phyloP scores from a whole-genome alignment of 2,329 filamentous ascomycete species.

The Cordyceps fumosorosea region DNA sequence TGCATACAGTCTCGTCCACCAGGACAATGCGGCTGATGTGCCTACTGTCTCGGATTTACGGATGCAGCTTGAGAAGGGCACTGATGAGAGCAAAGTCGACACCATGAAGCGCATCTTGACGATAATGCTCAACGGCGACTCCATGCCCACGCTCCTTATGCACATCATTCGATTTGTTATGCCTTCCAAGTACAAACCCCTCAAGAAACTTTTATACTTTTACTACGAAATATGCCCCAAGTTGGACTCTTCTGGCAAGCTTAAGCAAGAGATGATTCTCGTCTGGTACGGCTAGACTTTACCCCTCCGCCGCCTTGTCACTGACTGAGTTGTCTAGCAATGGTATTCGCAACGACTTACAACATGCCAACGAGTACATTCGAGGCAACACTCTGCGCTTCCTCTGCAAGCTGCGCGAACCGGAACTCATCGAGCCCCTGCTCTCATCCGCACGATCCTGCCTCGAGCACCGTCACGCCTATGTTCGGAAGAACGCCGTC shows the following conservation, averaged over 20 bases:
- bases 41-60: slow-evolving; percentile 86
- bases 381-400: slow-evolving; percentile 97
- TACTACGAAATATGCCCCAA: slow-evolving; percentile 99
- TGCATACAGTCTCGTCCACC: slow-evolving; percentile 92
- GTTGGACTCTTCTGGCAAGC: slow-evolving; percentile 81
- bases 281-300: slow-evolving; percentile 63
- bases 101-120: slow-evolving; percentile 96
- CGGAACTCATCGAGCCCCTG: slow-evolving; percentile 92
- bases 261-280: slow-evolving; percentile 99
- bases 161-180: slow-evolving; percentile 99
- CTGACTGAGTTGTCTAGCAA: slow-evolving; percentile 53
- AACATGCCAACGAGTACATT: slow-evolving; percentile 97
- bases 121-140: slow-evolving; percentile 96
- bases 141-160: slow-evolving; percentile 94
- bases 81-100: slow-evolving; percentile 85
- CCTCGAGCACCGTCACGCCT: slow-evolving; percentile 92
- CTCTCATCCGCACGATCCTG: slow-evolving; percentile 87
- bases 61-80: slow-evolving; percentile 88
- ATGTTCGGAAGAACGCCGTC: slow-evolving; percentile 96
- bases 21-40: slow-evolving; percentile 93
- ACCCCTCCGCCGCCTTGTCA: neutral
- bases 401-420: slow-evolving; percentile 89
- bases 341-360: slow-evolving; percentile 93
- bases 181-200: slow-evolving; percentile 91
- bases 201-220: slow-evolving; percentile 98